Conservation (phyloP, 495 filamentous ascomycete species). For the Aspergillus conjunctus region DNA sequence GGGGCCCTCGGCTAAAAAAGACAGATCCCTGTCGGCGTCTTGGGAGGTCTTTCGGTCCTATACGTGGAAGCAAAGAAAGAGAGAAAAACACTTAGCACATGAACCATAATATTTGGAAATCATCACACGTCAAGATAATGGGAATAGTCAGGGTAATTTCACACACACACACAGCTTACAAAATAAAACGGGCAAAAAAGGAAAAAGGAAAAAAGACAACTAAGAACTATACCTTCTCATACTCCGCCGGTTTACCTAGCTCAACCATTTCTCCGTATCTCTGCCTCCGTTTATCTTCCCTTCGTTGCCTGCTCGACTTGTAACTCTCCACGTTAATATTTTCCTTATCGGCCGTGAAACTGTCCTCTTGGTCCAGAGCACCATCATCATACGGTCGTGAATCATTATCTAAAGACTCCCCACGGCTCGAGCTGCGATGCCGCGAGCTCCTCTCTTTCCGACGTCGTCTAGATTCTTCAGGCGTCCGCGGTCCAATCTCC, state of each 20-base stretch:
- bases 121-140: constrained; percentile 17
- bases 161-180: constrained; percentile 31
- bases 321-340: constrained; percentile 40
- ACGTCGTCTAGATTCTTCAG: constrained; percentile 44
- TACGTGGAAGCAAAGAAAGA: constrained; percentile 36
- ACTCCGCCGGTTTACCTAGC: constrained; percentile 33
- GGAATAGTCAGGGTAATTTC: constrained; percentile 28
- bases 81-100: constrained; percentile 41
- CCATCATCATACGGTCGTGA: constrained; percentile 12
- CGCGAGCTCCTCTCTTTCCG: constrained; percentile 48
- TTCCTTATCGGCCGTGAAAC: constrained; percentile 26
- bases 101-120: constrained; percentile 25
- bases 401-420: constrained; percentile 30
- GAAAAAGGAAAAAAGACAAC: constrained; percentile 31
- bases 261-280: constrained; percentile 43
- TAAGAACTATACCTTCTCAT: constrained; percentile 52
- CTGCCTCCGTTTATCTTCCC: constrained; percentile 45
- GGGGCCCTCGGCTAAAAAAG: constrained; percentile 56
- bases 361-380: constrained; percentile 27
- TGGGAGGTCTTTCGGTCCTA: constrained; percentile 41
- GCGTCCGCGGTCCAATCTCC: constrained; percentile 32
- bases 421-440: constrained; percentile 40
- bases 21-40: constrained; percentile 38
- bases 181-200: constrained; percentile 15
- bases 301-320: constrained; percentile 40